phyloP scores from a whole-genome alignment of 805 yeast species.

The Starmerella vaccinii region DNA sequence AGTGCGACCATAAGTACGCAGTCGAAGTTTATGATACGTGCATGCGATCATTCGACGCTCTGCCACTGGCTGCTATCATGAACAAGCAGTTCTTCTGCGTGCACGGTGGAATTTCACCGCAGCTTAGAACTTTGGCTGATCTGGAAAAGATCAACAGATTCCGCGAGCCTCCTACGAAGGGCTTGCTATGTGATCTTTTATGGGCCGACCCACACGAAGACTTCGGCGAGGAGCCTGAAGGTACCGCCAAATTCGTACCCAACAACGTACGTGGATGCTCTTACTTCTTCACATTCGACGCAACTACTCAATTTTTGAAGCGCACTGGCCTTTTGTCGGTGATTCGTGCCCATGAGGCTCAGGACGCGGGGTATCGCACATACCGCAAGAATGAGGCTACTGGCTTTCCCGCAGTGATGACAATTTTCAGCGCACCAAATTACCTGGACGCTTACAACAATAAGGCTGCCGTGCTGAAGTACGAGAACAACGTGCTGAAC shows the following conservation, averaged over 20 bases:
- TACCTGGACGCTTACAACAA: constrained; percentile 85
- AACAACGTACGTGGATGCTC: constrained; percentile 86
- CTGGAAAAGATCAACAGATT: constrained; percentile 63
- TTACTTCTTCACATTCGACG: constrained; percentile 73
- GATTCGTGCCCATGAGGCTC: constrained; percentile 95
- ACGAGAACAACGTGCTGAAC: constrained; percentile 86
- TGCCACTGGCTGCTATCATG: constrained; percentile 89
- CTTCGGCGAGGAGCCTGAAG: constrained; percentile 51
- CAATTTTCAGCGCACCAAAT: constrained; percentile 92
- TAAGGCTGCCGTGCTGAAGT: constrained; percentile 89
- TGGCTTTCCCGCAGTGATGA: constrained; percentile 81
- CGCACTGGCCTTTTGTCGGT: constrained; percentile 70
- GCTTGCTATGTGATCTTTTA: constrained; percentile 84
- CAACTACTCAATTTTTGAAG: constrained; percentile 68
- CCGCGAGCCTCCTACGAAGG: constrained; percentile 85
- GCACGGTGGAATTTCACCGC: constrained; percentile 93
- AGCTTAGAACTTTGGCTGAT: constrained; percentile 59
- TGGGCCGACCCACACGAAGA: constrained; percentile 97
- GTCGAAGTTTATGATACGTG: constrained; percentile 55
- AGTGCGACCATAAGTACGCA: constrained; percentile 78
- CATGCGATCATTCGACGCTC: constrained; percentile 66
- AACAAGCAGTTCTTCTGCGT: constrained; percentile 90
- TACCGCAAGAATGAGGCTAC: constrained; percentile 72
- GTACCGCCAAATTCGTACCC: constrained; percentile 39
- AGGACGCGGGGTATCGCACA: constrained; percentile 94